A percentile compares a stretch with the other conserved stretches of the same genome.
phyloP scores from a whole-genome alignment of 345 rosid genomes.

The Mallotus nudiflorus region DNA sequence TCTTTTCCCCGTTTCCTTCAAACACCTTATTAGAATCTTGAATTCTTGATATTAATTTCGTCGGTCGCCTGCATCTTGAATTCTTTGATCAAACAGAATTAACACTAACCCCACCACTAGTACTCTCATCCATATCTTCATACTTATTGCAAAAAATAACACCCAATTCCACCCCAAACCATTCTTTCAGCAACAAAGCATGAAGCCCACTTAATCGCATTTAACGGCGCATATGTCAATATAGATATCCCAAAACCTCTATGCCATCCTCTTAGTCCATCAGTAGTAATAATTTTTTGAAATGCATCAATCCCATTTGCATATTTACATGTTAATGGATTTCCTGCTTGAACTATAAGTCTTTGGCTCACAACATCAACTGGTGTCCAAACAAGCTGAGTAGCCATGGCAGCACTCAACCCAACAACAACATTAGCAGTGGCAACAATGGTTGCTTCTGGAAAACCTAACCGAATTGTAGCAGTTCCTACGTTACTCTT shows the following conservation, averaged over 20 bases:
- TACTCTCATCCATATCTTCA: conserved; percentile 23
- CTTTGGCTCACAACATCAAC: conserved; percentile 93
- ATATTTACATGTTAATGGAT: conserved; percentile 56
- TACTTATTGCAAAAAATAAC: conserved; percentile 52
- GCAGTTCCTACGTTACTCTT: conserved; percentile 79
- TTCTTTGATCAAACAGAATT: too few species aligned
- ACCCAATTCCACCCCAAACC: conserved; percentile 61
- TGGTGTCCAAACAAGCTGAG: conserved; percentile 96
- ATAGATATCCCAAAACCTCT: conserved; percentile 87
- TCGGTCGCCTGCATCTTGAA: too few species aligned
- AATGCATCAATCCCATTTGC: conserved; percentile 74
- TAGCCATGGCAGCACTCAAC: conserved; percentile 85
- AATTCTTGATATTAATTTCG: too few species aligned
- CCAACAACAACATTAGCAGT: conserved; percentile 83
- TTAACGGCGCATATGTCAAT: conserved; percentile 84
- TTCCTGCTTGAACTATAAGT: conserved; percentile 74
- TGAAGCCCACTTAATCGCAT: conserved; percentile 88
- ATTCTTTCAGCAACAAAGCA: conserved; percentile 64
- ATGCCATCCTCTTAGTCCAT: conserved; percentile 74
- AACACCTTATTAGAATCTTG: too few species aligned
- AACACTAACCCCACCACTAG: not conserved
- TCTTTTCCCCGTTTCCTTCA: too few species aligned
- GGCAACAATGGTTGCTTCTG: conserved; percentile 65
- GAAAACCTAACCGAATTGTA: conserved; percentile 62
- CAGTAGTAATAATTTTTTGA: conserved; percentile 55